A percentile compares a stretch with the other conserved stretches of the same genome.
Conservation (phyloP, 192 early-diverging fungal species). For the Coemansia guatemalensis region DNA sequence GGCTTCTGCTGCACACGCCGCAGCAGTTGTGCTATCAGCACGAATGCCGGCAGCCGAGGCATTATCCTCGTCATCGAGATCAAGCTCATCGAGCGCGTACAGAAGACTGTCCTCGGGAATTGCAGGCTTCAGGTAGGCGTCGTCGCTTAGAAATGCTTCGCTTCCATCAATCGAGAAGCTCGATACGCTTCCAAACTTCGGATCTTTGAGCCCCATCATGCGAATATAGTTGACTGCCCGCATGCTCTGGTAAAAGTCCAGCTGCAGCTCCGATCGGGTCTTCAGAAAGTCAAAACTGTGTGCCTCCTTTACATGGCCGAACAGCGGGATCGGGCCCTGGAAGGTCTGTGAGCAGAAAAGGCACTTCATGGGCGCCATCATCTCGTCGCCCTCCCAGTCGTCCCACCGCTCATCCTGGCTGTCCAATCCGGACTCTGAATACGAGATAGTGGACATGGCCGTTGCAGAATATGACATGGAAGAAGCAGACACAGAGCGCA, state of each 20-base stretch:
- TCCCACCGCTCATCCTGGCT: conserved; percentile 65
- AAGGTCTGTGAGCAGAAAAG: conserved; percentile 67
- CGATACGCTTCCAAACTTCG: conserved; percentile 25
- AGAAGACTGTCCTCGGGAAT: conserved; percentile 69
- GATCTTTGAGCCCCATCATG: conserved; percentile 26
- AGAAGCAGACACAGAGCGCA: neutral
- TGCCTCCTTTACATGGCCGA: conserved; percentile 57
- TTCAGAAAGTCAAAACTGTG: conserved; percentile 73
- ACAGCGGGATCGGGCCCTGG: conserved; percentile 53
- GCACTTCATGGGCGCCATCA: conserved; percentile 63
- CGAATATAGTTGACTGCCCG: conserved; percentile 56
- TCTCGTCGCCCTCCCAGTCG: conserved; percentile 68
- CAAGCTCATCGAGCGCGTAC: conserved; percentile 72
- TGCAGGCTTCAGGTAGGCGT: conserved; percentile 64
- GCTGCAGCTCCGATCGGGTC: conserved; percentile 35
- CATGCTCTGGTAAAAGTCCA: conserved; percentile 87
- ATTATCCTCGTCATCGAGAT: conserved; percentile 52
- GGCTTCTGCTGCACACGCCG: conserved; percentile 24
- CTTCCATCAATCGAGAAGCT: conserved; percentile 52
- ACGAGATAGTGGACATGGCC: conserved; percentile 49
- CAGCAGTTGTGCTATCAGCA: conserved; percentile 11
- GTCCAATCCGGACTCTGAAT: conserved; percentile 52
- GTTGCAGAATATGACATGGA: neutral
- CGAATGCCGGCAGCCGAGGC: conserved; percentile 21
- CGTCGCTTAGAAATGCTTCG: conserved; percentile 63